Evolutionary conservation across 495 filamentous ascomycete genomes (phyloP), one percentile per base, ranked within the genome.

Genomic region (Aspergillus indologenus): DNA sequence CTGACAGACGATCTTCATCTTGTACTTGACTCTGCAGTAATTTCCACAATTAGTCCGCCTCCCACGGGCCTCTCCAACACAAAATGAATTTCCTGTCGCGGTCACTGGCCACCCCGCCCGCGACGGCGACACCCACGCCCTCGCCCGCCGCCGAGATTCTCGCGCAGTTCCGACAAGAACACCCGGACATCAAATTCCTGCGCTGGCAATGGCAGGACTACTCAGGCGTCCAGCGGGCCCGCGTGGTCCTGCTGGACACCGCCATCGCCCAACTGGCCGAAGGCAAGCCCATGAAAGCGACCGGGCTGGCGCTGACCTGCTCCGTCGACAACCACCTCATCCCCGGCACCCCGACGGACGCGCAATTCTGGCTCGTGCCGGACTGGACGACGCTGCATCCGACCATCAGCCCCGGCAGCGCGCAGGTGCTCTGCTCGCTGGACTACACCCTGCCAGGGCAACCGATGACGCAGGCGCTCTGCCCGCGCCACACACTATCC

Each of bases 191-290:
- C 12, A 20, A 22, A 21, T 17, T 54, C 34, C 6, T 54, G 14
- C 52, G 34, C 1, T 42, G 43, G 2, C 52, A 54, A 22, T 54
- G 52, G 52, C 17, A 21, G 9, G 52, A 54, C 44, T 54, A 20
- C 19, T 43, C 52, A 3, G 52, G 29, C 1, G n/a, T 54, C 17
- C 19, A 43, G 3, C 52, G 52, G 6, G 50, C 15, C 21, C 50
- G 50, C 14, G 21, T 53, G 12, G 18, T 42, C n/a, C n/a, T 6
- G 2, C 52, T 43, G 2, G 21, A 42, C 34, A 53, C 26, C 11
- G 23, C 23, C 5, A 40, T 40, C 2, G 34, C 34, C 2, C 34
- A 40, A 40, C 5, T 40, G 2, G 12, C 34, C 5, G 34, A 40
- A 11, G 34, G 34, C 34, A 40, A 40, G 12, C 34, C 34, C 5